Percentiles rank a stretch among this genome's conserved stretches.
phyloP scores from a whole-genome alignment of 2,329 filamentous ascomycete species.

The Diaporthe amygdali region DNA sequence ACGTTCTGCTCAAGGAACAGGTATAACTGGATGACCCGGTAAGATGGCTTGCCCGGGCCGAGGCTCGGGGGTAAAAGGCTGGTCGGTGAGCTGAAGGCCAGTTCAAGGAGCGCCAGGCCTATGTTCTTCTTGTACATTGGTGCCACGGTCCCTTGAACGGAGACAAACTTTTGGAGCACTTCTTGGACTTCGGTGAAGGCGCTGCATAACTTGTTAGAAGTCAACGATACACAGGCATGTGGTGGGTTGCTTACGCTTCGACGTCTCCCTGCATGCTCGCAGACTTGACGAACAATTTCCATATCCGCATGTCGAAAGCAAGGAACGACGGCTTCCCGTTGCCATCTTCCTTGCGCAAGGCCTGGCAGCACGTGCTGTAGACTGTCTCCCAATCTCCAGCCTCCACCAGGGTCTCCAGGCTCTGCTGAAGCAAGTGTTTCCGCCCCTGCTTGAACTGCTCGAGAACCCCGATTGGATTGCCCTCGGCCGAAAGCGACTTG shows the following conservation, averaged over 20 bases:
- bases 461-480: constrained; percentile 42
- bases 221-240: neutral
- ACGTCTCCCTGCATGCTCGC: constrained; percentile 34
- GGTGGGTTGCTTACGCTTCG: constrained; percentile 30
- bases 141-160: constrained; percentile 31
- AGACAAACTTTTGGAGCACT: constrained; percentile 33
- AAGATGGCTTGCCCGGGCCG: constrained; percentile 25
- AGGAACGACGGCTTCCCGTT: constrained; percentile 44
- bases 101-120: constrained; percentile 38
- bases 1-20: constrained; percentile 39
- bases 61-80: constrained; percentile 24
- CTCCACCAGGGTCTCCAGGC: constrained; percentile 42
- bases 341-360: constrained; percentile 45
- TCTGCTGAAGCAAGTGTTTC: constrained; percentile 53
- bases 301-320: constrained; percentile 48
- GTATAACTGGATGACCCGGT: constrained; percentile 38
- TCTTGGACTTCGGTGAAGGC: constrained; percentile 35
- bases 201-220: constrained; percentile 23
- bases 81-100: constrained; percentile 34
- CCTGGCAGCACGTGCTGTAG: constrained; percentile 49
- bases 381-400: constrained; percentile 47
- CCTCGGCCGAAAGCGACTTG: constrained; percentile 37
- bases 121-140: constrained; percentile 42
- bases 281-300: constrained; percentile 39
- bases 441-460: constrained; percentile 50